Evolutionary conservation across 345 rosid species (phyloP).

Genomic region (Orychophragmus violaceus): DNA sequence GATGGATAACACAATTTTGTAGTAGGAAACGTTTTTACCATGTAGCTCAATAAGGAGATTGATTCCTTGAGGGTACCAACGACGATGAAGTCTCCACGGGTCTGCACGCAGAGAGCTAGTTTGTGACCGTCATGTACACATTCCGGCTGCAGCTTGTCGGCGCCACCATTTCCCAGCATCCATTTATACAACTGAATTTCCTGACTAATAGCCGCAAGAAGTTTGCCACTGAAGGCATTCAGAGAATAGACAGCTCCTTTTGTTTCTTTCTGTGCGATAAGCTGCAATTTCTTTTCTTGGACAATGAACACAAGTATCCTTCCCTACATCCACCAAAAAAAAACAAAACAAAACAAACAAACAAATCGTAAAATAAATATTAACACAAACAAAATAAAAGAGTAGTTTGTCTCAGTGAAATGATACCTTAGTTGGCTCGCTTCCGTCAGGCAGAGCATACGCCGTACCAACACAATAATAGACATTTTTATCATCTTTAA

Average conservation of each 20-base stretch:
- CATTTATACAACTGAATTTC: constrained; percentile 89
- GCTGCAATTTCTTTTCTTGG: constrained; percentile 83
- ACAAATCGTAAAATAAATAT: background rate
- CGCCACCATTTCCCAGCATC: constrained; percentile 87
- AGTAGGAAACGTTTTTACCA: constrained; percentile 36
- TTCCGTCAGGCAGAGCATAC: constrained; percentile 84
- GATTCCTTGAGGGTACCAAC: constrained; percentile 96
- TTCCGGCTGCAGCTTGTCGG: constrained; percentile 78
- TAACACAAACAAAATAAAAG: background rate
- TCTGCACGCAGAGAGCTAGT: constrained; percentile 82
- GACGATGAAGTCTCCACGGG: constrained; percentile 92
- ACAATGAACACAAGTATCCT: constrained; percentile 79
- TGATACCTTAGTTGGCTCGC: constrained; percentile 76
- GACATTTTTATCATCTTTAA: constrained; percentile 65
- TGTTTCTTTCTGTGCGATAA: constrained; percentile 86
- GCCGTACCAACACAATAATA: constrained; percentile 96
- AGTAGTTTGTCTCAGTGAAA: no score
- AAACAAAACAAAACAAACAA: background rate
- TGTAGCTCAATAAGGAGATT: constrained; percentile 81
- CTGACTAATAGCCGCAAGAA: constrained; percentile 87
- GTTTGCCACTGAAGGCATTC: constrained; percentile 86
- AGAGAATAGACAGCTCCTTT: constrained; percentile 84
- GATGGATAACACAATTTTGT: background rate
- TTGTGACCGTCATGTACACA: constrained; percentile 90
- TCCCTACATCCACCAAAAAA: constrained; percentile 53